Evolutionary conservation across 1,284 basidiomycete species (phyloP).

Genomic region (Ustilago esculenta): DNA sequence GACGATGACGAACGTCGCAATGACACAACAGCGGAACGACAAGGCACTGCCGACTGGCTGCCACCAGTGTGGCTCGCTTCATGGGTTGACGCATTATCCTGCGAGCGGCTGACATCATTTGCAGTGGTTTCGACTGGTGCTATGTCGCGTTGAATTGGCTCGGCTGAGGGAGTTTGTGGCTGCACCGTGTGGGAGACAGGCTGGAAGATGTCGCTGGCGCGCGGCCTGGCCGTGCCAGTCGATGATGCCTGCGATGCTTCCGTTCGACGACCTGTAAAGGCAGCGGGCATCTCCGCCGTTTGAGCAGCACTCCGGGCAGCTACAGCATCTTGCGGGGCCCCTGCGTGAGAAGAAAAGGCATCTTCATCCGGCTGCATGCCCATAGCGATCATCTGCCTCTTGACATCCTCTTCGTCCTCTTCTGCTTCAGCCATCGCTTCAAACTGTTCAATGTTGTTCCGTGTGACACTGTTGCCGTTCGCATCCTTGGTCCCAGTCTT

Average conservation of each 20-base stretch:
- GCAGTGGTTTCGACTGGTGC: neutral
- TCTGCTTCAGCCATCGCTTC: slow-evolving; percentile 52
- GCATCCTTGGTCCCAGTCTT: slow-evolving; percentile 32
- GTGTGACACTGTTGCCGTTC: slow-evolving; percentile 44
- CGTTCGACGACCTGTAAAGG: slow-evolving; percentile 10
- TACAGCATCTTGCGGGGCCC: neutral
- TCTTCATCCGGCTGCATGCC: slow-evolving; percentile 53
- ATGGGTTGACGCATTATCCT: neutral
- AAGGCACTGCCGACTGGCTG: neutral
- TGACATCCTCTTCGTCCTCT: slow-evolving; percentile 54
- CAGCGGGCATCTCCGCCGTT: neutral
- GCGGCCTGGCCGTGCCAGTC: slow-evolving; percentile 17
- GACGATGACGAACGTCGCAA: slow-evolving; percentile 37
- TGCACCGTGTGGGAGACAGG: neutral
- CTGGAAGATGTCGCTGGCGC: slow-evolving; percentile 54
- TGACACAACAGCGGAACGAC: slow-evolving; percentile 14
- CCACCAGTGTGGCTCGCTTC: slow-evolving; percentile 2
- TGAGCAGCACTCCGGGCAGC: neutral
- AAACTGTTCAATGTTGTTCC: slow-evolving; percentile 53
- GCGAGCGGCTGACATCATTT: slow-evolving; percentile 1
- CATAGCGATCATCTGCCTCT: slow-evolving; percentile 47
- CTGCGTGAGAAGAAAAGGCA: slow-evolving; percentile 16
- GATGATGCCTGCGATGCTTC: slow-evolving; percentile 27
- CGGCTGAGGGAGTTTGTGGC: neutral
- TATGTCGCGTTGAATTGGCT: neutral